Evolutionary conservation across 78 protist genomes (phyloP).

Genomic region (slime mould (Dictyostelium discoideum)): DNA sequence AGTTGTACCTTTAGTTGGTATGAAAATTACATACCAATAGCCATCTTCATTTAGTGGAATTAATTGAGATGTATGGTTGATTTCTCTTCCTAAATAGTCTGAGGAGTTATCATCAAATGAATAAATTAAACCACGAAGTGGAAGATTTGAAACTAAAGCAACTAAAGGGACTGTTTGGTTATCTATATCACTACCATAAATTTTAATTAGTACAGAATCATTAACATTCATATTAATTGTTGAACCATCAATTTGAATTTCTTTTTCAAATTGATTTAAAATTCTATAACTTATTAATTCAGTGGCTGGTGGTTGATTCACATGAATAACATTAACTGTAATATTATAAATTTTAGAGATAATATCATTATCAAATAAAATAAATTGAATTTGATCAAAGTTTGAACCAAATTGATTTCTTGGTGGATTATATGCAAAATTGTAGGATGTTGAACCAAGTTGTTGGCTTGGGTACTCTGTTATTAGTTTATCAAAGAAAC

Average conservation of each 20-base stretch:
- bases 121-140: background rate
- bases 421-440: constrained; percentile 29
- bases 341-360: background rate
- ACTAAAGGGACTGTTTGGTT: background rate
- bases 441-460: background rate
- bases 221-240: background rate
- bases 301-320: background rate
- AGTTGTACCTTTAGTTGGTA: background rate
- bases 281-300: background rate
- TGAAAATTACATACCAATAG: background rate
- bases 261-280: background rate
- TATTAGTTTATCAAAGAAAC: background rate
- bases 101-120: background rate
- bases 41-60: background rate
- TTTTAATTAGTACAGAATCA: background rate
- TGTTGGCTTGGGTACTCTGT: background rate
- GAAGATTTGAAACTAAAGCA: background rate
- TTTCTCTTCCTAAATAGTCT: background rate
- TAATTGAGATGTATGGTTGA: background rate
- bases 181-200: background rate
- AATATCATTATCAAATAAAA: background rate
- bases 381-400: background rate
- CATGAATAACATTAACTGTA: background rate
- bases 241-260: background rate
- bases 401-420: constrained; percentile 10